These are phyloP conservation scores for Fonsecaea monophora DNA, from an alignment of 2,329 filamentous ascomycete species.

Conservation along the genomic window DNA sequence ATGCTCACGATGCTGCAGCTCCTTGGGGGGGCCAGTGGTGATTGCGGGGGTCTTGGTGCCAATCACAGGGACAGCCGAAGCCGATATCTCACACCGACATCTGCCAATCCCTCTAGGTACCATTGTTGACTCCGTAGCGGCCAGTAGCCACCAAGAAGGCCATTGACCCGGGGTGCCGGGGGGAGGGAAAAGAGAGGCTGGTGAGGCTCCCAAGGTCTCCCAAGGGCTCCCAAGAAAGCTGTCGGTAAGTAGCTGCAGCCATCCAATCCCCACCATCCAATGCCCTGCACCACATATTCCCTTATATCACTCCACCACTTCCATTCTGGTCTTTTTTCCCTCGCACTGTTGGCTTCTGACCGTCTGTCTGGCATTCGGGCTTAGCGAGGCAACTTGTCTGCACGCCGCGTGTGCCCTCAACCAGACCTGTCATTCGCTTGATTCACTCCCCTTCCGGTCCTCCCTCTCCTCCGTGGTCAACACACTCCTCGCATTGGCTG, in stretches of 20 bases:
- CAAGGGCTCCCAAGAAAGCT: not conserved
- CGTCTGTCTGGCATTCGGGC: constrained; percentile 25
- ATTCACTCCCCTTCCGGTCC: not conserved
- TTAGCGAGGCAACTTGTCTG: constrained; percentile 28
- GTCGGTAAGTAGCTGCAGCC: constrained; percentile 1
- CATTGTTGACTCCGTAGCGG: not conserved
- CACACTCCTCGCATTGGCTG: constrained; percentile 26
- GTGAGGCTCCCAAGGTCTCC: not conserved
- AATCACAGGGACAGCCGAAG: constrained; percentile 3
- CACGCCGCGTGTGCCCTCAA: constrained; percentile 27
- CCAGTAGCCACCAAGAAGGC: not conserved
- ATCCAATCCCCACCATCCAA: constrained; percentile 5
- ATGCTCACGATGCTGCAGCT: not conserved
- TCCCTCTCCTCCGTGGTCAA: constrained; percentile 11
- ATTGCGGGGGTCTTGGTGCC: constrained; percentile 1
- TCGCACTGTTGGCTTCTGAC: constrained; percentile 9
- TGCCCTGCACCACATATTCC: constrained; percentile 7
- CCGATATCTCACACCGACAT: constrained; percentile 16
- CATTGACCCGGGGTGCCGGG: not conserved
- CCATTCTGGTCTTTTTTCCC: constrained; percentile 12
- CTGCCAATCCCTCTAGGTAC: constrained; percentile 7
- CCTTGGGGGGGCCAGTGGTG: not conserved
- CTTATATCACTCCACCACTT: constrained; percentile 15
- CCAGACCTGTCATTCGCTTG: constrained; percentile 35
- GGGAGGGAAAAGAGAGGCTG: not conserved